Evolutionary conservation across 768 basidiomycete genomes (phyloP), one percentile per base, ranked within the genome.

Genomic region (Mycena alexandri): DNA sequence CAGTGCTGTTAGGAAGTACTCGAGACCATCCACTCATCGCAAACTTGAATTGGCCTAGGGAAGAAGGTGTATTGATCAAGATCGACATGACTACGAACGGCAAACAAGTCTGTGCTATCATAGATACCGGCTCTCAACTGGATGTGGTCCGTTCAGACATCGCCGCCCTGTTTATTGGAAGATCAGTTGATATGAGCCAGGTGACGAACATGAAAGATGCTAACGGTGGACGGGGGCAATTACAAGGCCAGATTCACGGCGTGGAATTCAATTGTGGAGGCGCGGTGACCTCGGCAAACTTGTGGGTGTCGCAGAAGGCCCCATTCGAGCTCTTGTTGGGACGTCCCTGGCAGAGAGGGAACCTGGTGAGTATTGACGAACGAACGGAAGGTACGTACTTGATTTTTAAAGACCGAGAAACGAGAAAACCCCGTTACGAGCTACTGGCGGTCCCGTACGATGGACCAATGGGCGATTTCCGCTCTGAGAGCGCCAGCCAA

Each of bases 61-160:
- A n/a, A 13, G 60, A 62, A 0, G 66, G 66, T 1, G 5, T 59
- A 0, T 24, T 76, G 10, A 72, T 75, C 17, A 22, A 43, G 9
- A 58, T 78, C 8, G 25, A 68, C 14, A 70, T 65, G 33, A 47
- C 1, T 9, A 46, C 44, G 33, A 16, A 58, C 77, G 22, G 25
- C 63, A 22, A 70, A 54, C 36, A 48, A 0, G 62, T 78, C 2
- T 54, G 17, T 5, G 73, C 73, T 0, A 71, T 77, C 9, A 72
- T 78, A 34, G 75, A 78, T 42, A 76, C 74, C 0, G 75, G 76
- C 34, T 77, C 74, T n/a, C 68, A 76, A 52, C n/a, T 78, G 6
- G 76, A 77, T 61, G 65, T 78, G 17, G 65, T 73, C 0, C 52
- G 61, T 0, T 21, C 61, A 11, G 62, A 69, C 5, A 11, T 72